Evolutionary conservation across 2,329 filamentous ascomycete genomes (phyloP).

Genomic region (Aspergillus nomiae): DNA sequence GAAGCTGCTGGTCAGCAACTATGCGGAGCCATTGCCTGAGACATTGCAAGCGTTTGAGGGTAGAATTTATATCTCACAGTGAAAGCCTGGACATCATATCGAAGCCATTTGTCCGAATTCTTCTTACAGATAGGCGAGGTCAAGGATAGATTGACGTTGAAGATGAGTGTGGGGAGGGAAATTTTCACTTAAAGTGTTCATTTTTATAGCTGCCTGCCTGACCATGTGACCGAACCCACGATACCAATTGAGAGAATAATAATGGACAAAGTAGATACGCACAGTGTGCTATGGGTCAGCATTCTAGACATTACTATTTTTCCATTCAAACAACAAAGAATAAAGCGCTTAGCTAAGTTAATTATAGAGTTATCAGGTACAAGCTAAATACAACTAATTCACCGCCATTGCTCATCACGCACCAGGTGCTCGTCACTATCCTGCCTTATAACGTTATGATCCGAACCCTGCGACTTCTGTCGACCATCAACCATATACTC

Average conservation of each 20-base stretch:
- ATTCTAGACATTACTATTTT: too few species aligned
- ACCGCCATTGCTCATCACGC: background rate
- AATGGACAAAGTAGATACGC: too few species aligned
- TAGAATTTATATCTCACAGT: constrained; percentile 20
- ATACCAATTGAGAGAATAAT: too few species aligned
- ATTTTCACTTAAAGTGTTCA: background rate
- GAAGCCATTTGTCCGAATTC: background rate
- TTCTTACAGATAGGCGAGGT: background rate
- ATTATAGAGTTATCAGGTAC: too few species aligned
- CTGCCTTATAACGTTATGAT: background rate
- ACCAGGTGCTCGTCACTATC: background rate
- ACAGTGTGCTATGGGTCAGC: too few species aligned
- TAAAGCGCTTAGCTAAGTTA: too few species aligned
- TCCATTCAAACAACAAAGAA: too few species aligned
- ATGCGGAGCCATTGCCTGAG: background rate
- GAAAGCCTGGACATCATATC: background rate
- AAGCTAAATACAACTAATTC: background rate
- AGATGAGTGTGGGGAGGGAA: background rate
- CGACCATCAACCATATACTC: background rate
- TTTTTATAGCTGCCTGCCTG: background rate
- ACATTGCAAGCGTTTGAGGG: constrained; percentile 23
- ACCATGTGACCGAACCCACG: background rate
- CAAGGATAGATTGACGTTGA: background rate
- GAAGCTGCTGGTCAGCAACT: constrained; percentile 24
- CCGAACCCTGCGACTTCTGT: background rate